Conservation (phyloP, 495 filamentous ascomycete species). For the Chaetomium tenue region DNA sequence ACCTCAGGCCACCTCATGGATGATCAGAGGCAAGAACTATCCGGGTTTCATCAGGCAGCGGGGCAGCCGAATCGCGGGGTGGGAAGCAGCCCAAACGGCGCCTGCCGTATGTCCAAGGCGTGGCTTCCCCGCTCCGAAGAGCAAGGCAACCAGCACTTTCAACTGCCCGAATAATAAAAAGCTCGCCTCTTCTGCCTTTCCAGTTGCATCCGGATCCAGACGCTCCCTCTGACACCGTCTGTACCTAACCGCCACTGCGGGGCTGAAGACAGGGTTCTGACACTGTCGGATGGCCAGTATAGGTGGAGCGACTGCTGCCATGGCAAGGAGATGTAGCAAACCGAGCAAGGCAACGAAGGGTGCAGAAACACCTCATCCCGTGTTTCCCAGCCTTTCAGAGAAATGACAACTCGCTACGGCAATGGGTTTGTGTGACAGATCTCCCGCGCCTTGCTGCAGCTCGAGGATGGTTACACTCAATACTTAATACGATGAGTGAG, state of each 20-base stretch:
- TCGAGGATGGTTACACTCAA: background rate
- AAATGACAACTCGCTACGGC: background rate
- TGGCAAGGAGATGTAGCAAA: background rate
- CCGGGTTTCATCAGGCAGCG: conserved; percentile 1
- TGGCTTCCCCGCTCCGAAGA: conserved; percentile 1
- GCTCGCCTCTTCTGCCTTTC: background rate
- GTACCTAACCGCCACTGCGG: conserved; percentile 5
- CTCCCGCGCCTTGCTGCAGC: background rate
- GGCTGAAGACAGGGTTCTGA: background rate
- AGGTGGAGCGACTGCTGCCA: background rate
- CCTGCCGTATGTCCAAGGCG: background rate
- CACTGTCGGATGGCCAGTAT: too few species aligned
- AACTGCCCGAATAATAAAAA: background rate
- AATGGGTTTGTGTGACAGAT: background rate
- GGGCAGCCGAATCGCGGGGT: background rate
- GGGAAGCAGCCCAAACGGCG: background rate
- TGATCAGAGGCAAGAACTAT: background rate
- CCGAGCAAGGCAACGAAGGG: background rate
- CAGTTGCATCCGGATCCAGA: background rate
- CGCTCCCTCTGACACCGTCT: background rate
- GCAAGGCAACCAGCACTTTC: conserved; percentile 1
- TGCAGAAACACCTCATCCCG: background rate
- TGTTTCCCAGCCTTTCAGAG: background rate
- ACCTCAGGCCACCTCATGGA: too few species aligned
- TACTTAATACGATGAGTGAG: background rate